Evolutionary conservation across 1,284 basidiomycete species (phyloP).

Genomic region (Malassezia nana): DNA sequence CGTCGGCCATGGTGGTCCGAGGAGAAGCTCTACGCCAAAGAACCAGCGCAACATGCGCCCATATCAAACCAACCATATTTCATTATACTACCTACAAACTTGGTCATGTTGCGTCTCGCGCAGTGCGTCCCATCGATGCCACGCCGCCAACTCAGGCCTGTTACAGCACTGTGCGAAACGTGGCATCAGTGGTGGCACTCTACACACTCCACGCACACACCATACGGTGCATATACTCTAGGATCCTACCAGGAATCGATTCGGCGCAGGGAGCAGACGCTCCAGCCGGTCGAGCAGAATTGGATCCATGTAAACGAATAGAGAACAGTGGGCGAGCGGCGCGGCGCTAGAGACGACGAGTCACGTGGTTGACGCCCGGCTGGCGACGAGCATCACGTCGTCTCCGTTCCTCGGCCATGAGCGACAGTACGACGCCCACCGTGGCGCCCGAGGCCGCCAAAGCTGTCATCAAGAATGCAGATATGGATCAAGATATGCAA

Average conservation of each 20-base stretch:
- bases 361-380: not conserved
- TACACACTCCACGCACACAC: not conserved
- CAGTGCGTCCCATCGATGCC: not conserved
- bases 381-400: not conserved
- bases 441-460: slow-evolving; percentile 1
- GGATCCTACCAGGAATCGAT: slow-evolving; percentile 23
- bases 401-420: not conserved
- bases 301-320: slow-evolving; percentile 5
- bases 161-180: slow-evolving; percentile 17
- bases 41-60: not conserved
- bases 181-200: not conserved
- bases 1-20: slow-evolving; percentile 3
- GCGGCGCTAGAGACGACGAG: not conserved
- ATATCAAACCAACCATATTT: not conserved
- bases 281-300: slow-evolving; percentile 21
- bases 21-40: not conserved
- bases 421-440: not conserved
- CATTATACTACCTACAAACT: no score
- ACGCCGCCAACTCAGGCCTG: slow-evolving; percentile 10
- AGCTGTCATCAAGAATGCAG: slow-evolving; percentile 89
- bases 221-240: slow-evolving; percentile 3
- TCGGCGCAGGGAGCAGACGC: slow-evolving; percentile 7
- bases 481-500: slow-evolving; percentile 95
- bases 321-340: not conserved
- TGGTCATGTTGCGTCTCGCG: slow-evolving; percentile 6